phyloP scores from a whole-genome alignment of 495 filamentous ascomycete species.

The Penicillium simplicissimum region DNA sequence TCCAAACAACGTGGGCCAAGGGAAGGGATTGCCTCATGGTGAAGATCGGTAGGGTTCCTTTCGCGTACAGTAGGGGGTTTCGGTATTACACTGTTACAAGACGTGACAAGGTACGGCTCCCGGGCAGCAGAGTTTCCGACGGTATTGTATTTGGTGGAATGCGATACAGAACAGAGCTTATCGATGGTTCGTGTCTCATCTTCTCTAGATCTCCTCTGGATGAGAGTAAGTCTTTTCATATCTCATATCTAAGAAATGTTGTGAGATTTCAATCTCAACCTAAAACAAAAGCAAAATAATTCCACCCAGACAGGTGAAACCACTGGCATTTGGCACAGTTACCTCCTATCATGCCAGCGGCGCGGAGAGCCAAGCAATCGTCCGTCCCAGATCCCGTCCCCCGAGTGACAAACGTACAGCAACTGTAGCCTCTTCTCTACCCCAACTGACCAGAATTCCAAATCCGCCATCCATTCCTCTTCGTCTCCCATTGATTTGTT shows the following conservation, averaged over 20 bases:
- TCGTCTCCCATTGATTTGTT: neutral
- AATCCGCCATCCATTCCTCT: slow-evolving; percentile 1
- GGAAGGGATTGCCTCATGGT: slow-evolving; percentile 33
- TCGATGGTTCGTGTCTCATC: too few species aligned
- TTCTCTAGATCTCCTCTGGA: too few species aligned
- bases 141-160: too few species aligned
- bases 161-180: too few species aligned
- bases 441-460: slow-evolving; percentile 2
- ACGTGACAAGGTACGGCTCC: neutral
- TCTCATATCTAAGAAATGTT: too few species aligned
- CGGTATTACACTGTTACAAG: neutral
- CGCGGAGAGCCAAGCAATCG: neutral
- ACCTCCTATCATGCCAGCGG: slow-evolving; percentile 3
- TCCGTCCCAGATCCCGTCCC: neutral
- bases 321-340: slow-evolving; percentile 4
- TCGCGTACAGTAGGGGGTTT: slow-evolving; percentile 14
- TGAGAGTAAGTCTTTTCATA: too few species aligned
- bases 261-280: neutral
- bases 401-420: neutral
- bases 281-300: neutral
- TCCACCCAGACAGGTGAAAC: neutral
- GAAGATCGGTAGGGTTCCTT: slow-evolving; percentile 32
- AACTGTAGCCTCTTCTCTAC: neutral
- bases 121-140: neutral
- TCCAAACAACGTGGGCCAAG: slow-evolving; percentile 48